A percentile compares a stretch with the other conserved stretches of the same genome.
Evolutionary conservation across 331 rosid species (phyloP).

Genomic region (Malus hybrid): DNA sequence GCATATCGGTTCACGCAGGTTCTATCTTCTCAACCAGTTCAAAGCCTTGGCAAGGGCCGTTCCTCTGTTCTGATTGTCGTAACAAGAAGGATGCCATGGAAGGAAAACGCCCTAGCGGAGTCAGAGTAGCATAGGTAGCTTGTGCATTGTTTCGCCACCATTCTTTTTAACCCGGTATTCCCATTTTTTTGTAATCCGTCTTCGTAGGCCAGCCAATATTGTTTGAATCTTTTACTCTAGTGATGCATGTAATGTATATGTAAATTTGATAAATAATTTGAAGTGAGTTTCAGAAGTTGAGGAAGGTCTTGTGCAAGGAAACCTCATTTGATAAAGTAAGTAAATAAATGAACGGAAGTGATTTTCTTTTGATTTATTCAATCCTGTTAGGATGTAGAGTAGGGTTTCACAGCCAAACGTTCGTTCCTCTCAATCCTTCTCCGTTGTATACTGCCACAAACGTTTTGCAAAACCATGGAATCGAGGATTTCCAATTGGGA

Average conservation of each 20-base stretch:
- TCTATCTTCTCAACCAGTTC: slow-evolving; percentile 80
- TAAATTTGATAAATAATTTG: slow-evolving; percentile 22
- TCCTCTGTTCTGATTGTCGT: slow-evolving; percentile 76
- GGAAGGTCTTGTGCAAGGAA: background rate
- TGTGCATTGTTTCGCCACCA: slow-evolving; percentile 16
- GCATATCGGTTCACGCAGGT: slow-evolving; percentile 86
- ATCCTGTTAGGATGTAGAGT: no score
- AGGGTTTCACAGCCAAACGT: no score
- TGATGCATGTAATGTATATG: slow-evolving; percentile 36
- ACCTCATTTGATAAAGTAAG: background rate
- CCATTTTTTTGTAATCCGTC: slow-evolving; percentile 11
- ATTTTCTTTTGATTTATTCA: no score
- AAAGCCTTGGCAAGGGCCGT: slow-evolving; percentile 97
- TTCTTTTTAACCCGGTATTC: slow-evolving; percentile 18
- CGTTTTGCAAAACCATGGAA: no score
- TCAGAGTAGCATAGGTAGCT: slow-evolving; percentile 61
- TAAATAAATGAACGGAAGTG: no score
- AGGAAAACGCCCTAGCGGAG: slow-evolving; percentile 88
- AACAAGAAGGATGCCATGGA: slow-evolving; percentile 96
- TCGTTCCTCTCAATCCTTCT: no score
- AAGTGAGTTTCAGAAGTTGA: slow-evolving; percentile 16
- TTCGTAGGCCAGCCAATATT: slow-evolving; percentile 35
- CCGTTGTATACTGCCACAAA: no score
- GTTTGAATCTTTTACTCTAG: slow-evolving; percentile 38
- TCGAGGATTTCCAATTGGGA: no score